These are phyloP conservation scores for Ottelia alismoides DNA, from an alignment of 106 monocot species.

Conservation along the genomic window DNA sequence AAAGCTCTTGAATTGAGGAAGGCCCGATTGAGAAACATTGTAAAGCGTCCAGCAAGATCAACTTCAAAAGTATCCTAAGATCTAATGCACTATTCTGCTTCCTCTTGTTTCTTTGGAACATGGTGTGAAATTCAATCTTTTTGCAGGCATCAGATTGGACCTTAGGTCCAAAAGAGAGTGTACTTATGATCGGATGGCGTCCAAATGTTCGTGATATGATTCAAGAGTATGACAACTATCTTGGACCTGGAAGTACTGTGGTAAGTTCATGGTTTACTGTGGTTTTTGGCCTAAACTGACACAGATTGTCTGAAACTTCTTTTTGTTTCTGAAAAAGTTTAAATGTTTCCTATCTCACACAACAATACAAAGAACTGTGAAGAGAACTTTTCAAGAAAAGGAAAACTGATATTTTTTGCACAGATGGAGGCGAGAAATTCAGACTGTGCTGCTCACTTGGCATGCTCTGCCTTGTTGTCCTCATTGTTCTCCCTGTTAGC, in stretches of 20 bases:
- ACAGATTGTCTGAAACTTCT: no score
- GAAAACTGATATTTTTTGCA: no score
- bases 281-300: no score
- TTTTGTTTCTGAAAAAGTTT: no score
- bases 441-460: no score
- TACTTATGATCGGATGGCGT: conserved; percentile 89
- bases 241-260: conserved; percentile 90
- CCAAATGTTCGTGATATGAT: conserved; percentile 88
- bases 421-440: no score
- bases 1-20: conserved; percentile 27
- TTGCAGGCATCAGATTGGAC: conserved; percentile 64
- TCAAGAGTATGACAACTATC: conserved; percentile 87
- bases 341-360: no score
- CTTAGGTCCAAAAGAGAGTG: conserved; percentile 74
- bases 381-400: no score
- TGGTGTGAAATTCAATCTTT: not conserved
- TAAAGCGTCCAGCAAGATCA: conserved; percentile 70
- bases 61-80: conserved; percentile 54
- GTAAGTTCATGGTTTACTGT: no score
- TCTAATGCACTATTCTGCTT: not conserved
- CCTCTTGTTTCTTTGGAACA: not conserved
- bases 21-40: conserved; percentile 40
- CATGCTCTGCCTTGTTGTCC: no score
- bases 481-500: no score
- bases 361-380: no score